Base-by-base conservation (phyloP, 805 yeast genomes). In the Jamesozyma piceae region DNA sequence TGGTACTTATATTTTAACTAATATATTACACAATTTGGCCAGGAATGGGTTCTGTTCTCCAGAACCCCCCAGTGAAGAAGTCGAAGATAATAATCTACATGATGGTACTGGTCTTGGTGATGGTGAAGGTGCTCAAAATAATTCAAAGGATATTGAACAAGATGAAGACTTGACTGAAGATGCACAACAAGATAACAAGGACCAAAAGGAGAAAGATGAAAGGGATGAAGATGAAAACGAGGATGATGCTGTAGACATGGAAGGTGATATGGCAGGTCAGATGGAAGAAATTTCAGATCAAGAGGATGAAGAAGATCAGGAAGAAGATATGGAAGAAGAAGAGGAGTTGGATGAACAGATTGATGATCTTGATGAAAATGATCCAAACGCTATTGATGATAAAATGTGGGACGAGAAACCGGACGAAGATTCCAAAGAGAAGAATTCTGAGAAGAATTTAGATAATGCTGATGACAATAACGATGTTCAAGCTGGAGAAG, bases 331-430 rank as follows among this genome's bases (percentile, higher is more conserved):
- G 5, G 77, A 78, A 3, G 79, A 77, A 0, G 77, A 80, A 5
- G 81, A 83, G 37, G 94, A 85, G 2, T 55, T 85, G 43, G 96
- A 89, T 56, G 96, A 89, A 49, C 90, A 88, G 57, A 73, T 88
- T 34, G 97, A 90, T 49, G 85, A 89, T 54, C 65, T 90, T 27
- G 95, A 85, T 59, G 95, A 87, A 43, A 69, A 82, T 49, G 97
- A 89, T 69, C 95, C 95, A 2, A 86, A 88, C 63, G 95, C 95
- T 3, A 78, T 90, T 39, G 97, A 90, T 60, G 97, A 90, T 51
- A 90, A 87, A 65, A 87, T 87, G 95, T 90, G 97, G 95, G 92
- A 90, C 55, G 97, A 89, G 55, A 88, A 90, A 58, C 84, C 82
- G 11, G 73, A 78, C 43, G 87, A 80, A 14, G 76, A 76, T 49